Base-by-base conservation (phyloP, 2,329 filamentous ascomycete species). In the Neoascochyta sp. region DNA sequence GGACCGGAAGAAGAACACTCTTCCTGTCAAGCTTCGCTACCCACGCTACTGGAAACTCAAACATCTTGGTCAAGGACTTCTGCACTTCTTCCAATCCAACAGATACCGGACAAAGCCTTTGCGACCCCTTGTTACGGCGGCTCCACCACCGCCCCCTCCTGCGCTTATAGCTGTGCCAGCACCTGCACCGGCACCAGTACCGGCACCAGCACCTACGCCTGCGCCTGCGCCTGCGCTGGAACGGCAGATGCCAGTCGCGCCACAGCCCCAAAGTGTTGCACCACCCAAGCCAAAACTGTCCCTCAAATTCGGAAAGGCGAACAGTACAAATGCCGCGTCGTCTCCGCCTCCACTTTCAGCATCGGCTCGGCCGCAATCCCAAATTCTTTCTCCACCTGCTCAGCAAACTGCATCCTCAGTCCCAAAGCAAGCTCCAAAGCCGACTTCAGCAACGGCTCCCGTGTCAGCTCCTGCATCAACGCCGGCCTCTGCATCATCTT, bases 31-130 rank as follows among this genome's bases (percentile, higher is more conserved):
- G 7, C 47, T 81, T 29, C 68, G 66, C 36, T 70, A 73, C 34
- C 78, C 78, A 15, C 69, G 68, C 9, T 78, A 75, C 49, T 81
- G 74, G 73, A 67, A 62, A 32, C 68, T 69, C 16, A 58, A 71
- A 44, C 63, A 77, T 43, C 39, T 71, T 13, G 76, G 76, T 31
- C 69, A 71, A 46, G 74, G 40, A 25, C 24, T 41, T 16, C 10
- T 64, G 20, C 50, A 45, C 11, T 64, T 64, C 34, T 52, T 36
- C 25, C 48, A 49, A 18, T 52, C 43, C 10, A 39, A 53, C 0
- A 49, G 36, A 26, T 36, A 42, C 23, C 48, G 58, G 8, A 44
- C 40, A 0, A 45, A 42, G 22, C 32, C 42, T n/a, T 29, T 34
- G 17, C 38, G 28, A 13, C 32, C 41, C 12, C 31, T 41, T 17